These are phyloP conservation scores for Skeletonema menzelii DNA, from an alignment of 108 stramenopile genomes.

Conservation along the genomic window DNA sequence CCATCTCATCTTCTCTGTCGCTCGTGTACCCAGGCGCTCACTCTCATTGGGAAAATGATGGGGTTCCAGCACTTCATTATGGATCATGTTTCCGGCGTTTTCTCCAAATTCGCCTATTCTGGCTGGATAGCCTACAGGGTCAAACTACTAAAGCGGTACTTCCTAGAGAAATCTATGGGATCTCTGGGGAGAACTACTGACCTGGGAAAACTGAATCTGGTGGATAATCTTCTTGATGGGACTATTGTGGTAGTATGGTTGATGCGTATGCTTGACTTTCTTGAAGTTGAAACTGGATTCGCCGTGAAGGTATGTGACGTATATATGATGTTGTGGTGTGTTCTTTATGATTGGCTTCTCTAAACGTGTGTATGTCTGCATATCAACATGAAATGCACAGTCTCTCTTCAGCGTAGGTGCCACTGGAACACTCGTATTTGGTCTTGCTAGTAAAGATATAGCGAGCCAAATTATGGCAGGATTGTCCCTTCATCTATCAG, in stretches of 20 bases:
- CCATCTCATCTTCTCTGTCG: not conserved
- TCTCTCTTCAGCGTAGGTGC: conserved; percentile 43
- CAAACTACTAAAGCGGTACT: conserved; percentile 39
- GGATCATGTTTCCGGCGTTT: conserved; percentile 19
- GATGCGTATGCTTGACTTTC: conserved; percentile 50
- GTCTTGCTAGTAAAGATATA: conserved; percentile 63
- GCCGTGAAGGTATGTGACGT: conserved; percentile 38
- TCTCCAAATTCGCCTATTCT: conserved; percentile 52
- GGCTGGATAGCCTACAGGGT: conserved; percentile 51
- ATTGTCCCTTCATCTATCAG: conserved; percentile 50
- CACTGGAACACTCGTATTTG: conserved; percentile 46
- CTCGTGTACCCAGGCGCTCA: not conserved
- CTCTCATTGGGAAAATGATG: conserved; percentile 18
- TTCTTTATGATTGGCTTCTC: not conserved
- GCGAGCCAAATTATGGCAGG: conserved; percentile 62
- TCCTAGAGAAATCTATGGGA: conserved; percentile 35
- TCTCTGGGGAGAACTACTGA: no score
- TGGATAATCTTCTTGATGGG: conserved; percentile 61
- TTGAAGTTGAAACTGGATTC: conserved; percentile 62
- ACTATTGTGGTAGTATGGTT: conserved; percentile 20
- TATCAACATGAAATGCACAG: conserved; percentile 21
- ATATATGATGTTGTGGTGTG: not conserved
- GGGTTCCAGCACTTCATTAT: conserved; percentile 18
- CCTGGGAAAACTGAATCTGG: conserved; percentile 48
- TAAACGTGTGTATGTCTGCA: conserved; percentile 36